A percentile compares a stretch with the other conserved stretches of the same genome.
Conservation (phyloP, 306 rosid species). For the Inga oerstediana region DNA sequence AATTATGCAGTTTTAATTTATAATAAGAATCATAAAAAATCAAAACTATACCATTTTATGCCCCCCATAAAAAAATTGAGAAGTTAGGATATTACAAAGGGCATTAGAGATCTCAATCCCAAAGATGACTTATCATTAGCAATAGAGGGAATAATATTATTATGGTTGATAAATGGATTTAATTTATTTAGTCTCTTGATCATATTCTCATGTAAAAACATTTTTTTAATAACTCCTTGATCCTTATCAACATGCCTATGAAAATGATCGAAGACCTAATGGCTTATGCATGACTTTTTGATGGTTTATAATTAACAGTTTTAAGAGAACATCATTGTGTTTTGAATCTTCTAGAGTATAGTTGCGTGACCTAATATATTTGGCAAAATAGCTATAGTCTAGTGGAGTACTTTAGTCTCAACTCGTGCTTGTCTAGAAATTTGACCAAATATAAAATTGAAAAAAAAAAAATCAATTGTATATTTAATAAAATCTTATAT, state of each 20-base stretch:
- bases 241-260: background rate
- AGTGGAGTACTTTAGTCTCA: background rate
- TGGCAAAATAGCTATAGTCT: background rate
- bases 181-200: background rate
- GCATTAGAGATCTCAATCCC: no score
- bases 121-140: background rate
- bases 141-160: background rate
- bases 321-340: background rate
- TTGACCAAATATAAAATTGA: no score
- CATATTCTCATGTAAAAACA: background rate
- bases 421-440: background rate
- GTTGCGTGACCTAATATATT: background rate
- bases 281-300: background rate
- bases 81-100: no score
- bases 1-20: no score
- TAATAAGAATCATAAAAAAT: no score
- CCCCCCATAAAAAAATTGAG: no score
- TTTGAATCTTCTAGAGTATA: background rate
- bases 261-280: background rate
- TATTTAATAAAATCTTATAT: no score
- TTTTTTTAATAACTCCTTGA: background rate
- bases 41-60: no score
- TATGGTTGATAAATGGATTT: background rate
- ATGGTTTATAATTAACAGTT: background rate
- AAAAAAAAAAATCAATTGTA: background rate